Evolutionary conservation across 257 asterid genomes (phyloP), one percentile per base, ranked within the genome.

Genomic region (Striga asiatica): DNA sequence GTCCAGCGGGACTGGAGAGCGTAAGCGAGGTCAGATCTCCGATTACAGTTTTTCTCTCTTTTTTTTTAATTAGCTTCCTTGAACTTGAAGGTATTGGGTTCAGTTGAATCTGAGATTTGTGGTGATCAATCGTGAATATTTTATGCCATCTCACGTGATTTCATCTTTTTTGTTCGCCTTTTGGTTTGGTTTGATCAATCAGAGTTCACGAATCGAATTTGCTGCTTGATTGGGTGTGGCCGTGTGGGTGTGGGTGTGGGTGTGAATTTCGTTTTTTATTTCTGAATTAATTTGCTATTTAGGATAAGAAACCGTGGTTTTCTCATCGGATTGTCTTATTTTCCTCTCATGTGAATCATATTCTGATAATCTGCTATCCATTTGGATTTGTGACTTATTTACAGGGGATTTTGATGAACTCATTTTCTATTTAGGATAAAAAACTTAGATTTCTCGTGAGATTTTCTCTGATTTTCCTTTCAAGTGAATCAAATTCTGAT

Each of bases 21-120:
- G 95, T 49, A 89, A 85, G 69, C 82, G 96, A 83, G 95, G 97
- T 85, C 47, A 52, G 81, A 79, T 74, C 80, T 72, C 57, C 13
- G 55, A 32, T 73, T 68, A 37, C n/a, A n/a, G n/a, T n/a, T n/a
- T n/a, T n/a, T n/a, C n/a, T 54, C 23, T 38, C 10, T 32, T 34
- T 32, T 39, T 17, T 0, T 39, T 39, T 14, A 9, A 39, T 12
- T 16, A 4, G 5, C 8, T 19, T 52, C 12, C 20, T 46, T 21
- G 12, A 12, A 32, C 50, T 51, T 54, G 12, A 12, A 4, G 46
- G 23, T 22, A n/a, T n/a, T n/a, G 9, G 51, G 34, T 32, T 22
- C 45, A 13, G 16, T 21, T 54, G 29, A 12, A 28, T 38, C 3
- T 54, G 60, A 13, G 27, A 13, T 46, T 35, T 43, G 10, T 51